A percentile compares a stretch with the other conserved stretches of the same genome.
phyloP scores from a whole-genome alignment of 148 eudicot genomes.

The Dysphania ambrosioides region DNA sequence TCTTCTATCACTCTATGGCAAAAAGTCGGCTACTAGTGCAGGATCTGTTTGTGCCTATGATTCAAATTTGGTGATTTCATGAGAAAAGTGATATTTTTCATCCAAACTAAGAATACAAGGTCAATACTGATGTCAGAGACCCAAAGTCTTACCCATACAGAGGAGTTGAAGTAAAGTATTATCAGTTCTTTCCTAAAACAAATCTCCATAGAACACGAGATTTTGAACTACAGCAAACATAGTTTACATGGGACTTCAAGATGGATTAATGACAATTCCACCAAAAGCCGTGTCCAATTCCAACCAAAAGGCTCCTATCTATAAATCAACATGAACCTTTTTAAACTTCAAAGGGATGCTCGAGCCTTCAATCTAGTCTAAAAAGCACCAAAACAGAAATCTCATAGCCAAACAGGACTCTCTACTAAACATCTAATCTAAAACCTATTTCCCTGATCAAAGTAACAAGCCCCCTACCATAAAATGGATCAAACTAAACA shows the following conservation, averaged over 20 bases:
- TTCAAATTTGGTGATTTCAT: background rate
- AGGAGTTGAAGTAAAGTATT: too few relatives aligned
- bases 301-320: too few relatives aligned
- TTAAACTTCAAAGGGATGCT: background rate
- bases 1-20: background rate
- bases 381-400: background rate
- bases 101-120: background rate
- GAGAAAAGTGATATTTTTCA: background rate
- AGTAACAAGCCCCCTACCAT: background rate
- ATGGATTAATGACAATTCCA: too few relatives aligned
- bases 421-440: background rate
- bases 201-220: background rate
- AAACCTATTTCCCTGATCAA: background rate
- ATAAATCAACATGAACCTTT: background rate
- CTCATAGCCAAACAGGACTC: background rate
- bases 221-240: background rate
- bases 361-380: background rate
- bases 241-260: background rate
- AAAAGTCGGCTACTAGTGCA: background rate
- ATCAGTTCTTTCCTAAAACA: background rate
- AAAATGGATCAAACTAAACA: background rate
- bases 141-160: too few relatives aligned
- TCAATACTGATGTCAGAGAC: background rate
- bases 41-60: background rate
- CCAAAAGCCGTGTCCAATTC: too few relatives aligned